Evolutionary conservation across 202 grass and related monocot species (phyloP), one percentile per base, ranked within the genome.

Genomic region (Setaria viridis): DNA sequence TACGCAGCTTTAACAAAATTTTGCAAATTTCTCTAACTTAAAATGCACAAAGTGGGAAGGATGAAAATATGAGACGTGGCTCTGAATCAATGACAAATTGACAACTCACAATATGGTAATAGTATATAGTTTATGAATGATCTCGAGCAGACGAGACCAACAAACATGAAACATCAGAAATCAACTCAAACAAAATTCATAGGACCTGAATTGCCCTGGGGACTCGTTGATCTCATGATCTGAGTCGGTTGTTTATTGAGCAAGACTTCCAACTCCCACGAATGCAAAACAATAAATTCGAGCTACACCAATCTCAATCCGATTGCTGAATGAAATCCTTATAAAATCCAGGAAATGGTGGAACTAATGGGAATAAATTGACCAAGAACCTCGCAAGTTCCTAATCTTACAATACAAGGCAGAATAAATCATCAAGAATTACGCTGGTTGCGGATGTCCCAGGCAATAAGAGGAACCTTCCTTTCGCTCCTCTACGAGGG

Each of bases 71-170:
- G 51, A 3, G 9, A 84, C 41, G 11, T 65, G 55, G 64, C 51
- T 87, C 95, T 73, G 91, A 98, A 93, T 98, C 95, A 84, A 95
- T 87, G 78, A 95, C 91, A 55, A 98, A 25, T 25, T 25, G 25
- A 25, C 25, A 25, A 25, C 25, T 25, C 25, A 25, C 25, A 25
- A 25, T 25, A 25, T 25, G 25, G 25, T 25, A 25, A 25, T 25
- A 25, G 25, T 25, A 25, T 25, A 25, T 25, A 25, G 25, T 25
- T 25, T 25, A 25, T 25, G 25, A 20, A 62, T 47, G 47, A 72
- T 72, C 8, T 75, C n/a, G 2, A 19, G 51, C 13, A 68, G 0
- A 68, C 11, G 12, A 72, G 62, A 76, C 17, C 29, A 51, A 53
- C 19, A 51, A 53, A 25, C 25, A 25, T 25, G 25, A 25, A 25